Percentiles rank a stretch among this genome's conserved stretches.
Conservation (phyloP, 2,329 filamentous ascomycete species). For the Colletotrichum truncatum region DNA sequence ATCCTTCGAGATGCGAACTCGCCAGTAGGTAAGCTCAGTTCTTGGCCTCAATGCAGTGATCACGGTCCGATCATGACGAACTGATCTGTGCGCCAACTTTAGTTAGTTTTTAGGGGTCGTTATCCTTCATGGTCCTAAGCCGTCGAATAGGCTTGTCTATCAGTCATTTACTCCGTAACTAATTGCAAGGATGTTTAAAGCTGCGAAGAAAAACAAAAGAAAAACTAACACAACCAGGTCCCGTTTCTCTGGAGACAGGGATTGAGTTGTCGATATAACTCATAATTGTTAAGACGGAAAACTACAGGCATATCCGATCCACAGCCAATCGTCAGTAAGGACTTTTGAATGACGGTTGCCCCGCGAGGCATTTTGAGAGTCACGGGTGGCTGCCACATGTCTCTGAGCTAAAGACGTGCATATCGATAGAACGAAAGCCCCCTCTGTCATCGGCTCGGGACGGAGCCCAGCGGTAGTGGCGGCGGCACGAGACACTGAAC, state of each 20-base stretch:
- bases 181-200: no score
- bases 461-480: not conserved
- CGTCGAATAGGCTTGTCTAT: not conserved
- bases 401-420: not conserved
- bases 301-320: not conserved
- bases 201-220: no score
- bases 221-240: no score
- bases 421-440: not conserved
- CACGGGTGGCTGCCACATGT: slow-evolving; percentile 5
- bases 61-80: slow-evolving; percentile 16
- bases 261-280: not conserved
- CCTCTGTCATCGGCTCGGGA: not conserved
- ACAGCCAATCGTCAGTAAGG: slow-evolving; percentile 1
- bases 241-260: no score
- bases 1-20: not conserved
- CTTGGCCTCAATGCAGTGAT: not conserved
- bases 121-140: not conserved
- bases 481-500: slow-evolving; percentile 2
- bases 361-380: not conserved
- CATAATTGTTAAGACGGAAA: not conserved
- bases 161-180: no score
- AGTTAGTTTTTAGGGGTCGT: not conserved
- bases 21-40: not conserved
- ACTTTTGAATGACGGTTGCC: not conserved
- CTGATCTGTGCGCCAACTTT: not conserved